A percentile compares a stretch with the other conserved stretches of the same genome.
These are phyloP conservation scores for Avena atlantica DNA, from an alignment of 176 grass and related monocot genomes.

Conservation along the genomic window DNA sequence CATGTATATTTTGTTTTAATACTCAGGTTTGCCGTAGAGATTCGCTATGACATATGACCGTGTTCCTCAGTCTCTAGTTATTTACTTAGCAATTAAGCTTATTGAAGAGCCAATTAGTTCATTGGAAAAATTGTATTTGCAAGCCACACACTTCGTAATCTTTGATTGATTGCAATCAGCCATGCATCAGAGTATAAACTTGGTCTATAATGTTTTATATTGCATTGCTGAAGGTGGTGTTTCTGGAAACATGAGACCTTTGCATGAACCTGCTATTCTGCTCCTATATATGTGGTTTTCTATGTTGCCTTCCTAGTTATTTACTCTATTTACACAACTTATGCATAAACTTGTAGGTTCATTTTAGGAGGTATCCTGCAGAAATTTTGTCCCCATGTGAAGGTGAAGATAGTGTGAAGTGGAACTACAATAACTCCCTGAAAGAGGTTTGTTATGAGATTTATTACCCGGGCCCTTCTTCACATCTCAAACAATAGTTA, in stretches of 20 bases:
- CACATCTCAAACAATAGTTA: neutral
- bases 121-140: neutral
- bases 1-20: constrained; percentile 3
- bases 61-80: neutral
- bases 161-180: constrained; percentile 21
- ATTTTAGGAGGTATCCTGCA: constrained; percentile 89
- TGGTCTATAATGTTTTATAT: neutral
- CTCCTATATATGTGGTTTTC: neutral
- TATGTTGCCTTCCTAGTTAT: neutral
- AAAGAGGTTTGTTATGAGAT: constrained; percentile 75
- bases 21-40: neutral
- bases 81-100: neutral
- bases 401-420: constrained; percentile 89
- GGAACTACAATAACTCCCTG: constrained; percentile 95
- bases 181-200: neutral
- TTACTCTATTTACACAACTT: constrained; percentile 7
- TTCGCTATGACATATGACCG: neutral
- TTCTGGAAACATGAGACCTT: neutral
- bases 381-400: constrained; percentile 83
- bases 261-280: neutral
- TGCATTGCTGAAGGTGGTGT: too few relatives aligned
- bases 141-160: neutral
- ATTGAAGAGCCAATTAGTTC: neutral
- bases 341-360: constrained; percentile 58
- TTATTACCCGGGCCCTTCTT: neutral